Evolutionary conservation across 2,329 filamentous ascomycete genomes (phyloP).

Genomic region (Trichoderma polysporum): DNA sequence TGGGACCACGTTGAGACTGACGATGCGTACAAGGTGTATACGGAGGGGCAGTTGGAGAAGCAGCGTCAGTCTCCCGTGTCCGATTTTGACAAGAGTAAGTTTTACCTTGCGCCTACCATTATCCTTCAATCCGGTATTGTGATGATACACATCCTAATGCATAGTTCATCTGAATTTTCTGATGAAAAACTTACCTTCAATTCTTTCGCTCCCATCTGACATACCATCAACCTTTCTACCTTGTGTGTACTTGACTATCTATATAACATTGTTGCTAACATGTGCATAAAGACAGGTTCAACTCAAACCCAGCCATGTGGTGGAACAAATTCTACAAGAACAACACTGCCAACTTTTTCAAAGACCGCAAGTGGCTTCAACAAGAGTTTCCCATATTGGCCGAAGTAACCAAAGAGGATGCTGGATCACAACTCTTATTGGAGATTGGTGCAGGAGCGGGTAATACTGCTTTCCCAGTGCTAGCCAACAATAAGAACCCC

Average conservation of each 20-base stretch:
- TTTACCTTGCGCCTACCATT: constrained; percentile 1
- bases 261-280: constrained; percentile 40
- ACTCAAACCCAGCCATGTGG: constrained; percentile 87
- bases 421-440: constrained; percentile 69
- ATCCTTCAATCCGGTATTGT: constrained; percentile 40
- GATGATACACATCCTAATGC: constrained; percentile 59
- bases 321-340: constrained; percentile 99
- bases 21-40: constrained; percentile 80
- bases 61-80: constrained; percentile 85
- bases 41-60: constrained; percentile 77
- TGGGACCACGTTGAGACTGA: constrained; percentile 99
- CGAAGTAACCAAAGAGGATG: constrained; percentile 68
- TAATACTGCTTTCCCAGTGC: constrained; percentile 91
- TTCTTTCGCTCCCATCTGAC: constrained; percentile 77
- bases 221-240: constrained; percentile 24
- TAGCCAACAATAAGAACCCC: constrained; percentile 80
- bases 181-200: constrained; percentile 61
- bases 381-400: constrained; percentile 93
- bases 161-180: constrained; percentile 70
- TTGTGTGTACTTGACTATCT: constrained; percentile 6
- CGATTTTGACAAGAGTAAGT: constrained; percentile 84
- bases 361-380: constrained; percentile 93
- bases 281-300: constrained; percentile 67
- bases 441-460: constrained; percentile 95
- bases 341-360: constrained; percentile 97